phyloP scores from a whole-genome alignment of 2,329 filamentous ascomycete genomes.

The Knufia fluminis region DNA sequence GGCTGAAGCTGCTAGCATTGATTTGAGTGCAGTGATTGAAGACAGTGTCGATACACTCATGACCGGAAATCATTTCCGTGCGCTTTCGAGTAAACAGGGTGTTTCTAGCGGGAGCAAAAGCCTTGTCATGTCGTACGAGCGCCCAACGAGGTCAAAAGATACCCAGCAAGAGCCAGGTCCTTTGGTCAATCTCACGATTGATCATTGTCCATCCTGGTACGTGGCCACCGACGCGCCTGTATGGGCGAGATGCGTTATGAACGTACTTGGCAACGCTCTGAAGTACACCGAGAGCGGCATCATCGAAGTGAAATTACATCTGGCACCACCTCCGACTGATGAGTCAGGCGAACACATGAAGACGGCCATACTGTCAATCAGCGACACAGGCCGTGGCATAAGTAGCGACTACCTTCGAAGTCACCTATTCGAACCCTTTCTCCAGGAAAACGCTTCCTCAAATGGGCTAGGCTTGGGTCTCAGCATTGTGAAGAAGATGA shows the following conservation, averaged over 20 bases:
- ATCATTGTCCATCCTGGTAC: constrained; percentile 22
- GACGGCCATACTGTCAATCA: constrained; percentile 36
- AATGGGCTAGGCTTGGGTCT: constrained; percentile 57
- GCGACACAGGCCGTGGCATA: constrained; percentile 57
- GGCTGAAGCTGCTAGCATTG: constrained; percentile 2
- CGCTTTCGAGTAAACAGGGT: neutral
- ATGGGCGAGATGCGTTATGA: constrained; percentile 31
- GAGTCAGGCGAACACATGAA: constrained; percentile 11
- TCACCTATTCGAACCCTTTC: constrained; percentile 52
- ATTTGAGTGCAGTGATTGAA: constrained; percentile 10
- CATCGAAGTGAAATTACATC: constrained; percentile 26
- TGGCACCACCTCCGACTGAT: constrained; percentile 11
- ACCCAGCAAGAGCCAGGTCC: constrained; percentile 5
- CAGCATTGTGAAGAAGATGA: constrained; percentile 50
- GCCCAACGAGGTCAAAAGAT: neutral
- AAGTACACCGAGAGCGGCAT: constrained; percentile 30
- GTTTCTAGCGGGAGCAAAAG: neutral
- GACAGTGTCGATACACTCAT: constrained; percentile 17
- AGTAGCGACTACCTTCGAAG: constrained; percentile 48
- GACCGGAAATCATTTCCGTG: constrained; percentile 9
- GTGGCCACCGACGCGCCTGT: constrained; percentile 19
- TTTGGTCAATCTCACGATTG: constrained; percentile 23
- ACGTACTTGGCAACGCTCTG: constrained; percentile 30
- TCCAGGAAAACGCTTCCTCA: constrained; percentile 50
- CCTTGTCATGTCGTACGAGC: neutral